A percentile compares a stretch with the other conserved stretches of the same genome.
phyloP scores from a whole-genome alignment of 75 land plant species.

The Pinus tabuliformis region DNA sequence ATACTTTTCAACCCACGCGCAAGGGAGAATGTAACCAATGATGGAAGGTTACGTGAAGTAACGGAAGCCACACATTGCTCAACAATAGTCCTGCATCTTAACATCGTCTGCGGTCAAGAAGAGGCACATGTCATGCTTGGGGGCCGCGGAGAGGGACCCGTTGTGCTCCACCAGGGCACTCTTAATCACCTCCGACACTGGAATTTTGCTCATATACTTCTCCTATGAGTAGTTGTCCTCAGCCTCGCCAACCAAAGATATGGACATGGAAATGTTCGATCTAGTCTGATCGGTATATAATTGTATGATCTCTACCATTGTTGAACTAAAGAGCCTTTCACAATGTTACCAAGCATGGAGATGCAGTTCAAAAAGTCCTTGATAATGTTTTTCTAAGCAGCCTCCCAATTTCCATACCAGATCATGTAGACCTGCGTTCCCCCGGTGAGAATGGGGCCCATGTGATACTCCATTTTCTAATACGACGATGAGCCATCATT shows the following conservation, averaged over 20 bases:
- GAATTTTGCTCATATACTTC: no score
- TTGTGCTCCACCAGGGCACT: slow-evolving; percentile 22
- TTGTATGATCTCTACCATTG: no score
- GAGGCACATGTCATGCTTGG: slow-evolving; percentile 61
- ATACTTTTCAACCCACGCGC: slow-evolving; percentile 82
- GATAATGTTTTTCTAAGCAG: slow-evolving; percentile 9
- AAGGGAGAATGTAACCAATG: slow-evolving; percentile 73
- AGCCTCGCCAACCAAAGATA: slow-evolving; percentile 32
- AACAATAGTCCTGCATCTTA: slow-evolving; percentile 66
- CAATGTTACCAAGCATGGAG: no score
- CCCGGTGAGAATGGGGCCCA: slow-evolving; percentile 77
- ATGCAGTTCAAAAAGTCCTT: no score
- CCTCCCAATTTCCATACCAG: slow-evolving; percentile 74
- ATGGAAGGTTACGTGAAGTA: slow-evolving; percentile 83
- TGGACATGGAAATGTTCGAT: not conserved
- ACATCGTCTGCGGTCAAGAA: slow-evolving; percentile 63
- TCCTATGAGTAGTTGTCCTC: not conserved
- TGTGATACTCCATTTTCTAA: slow-evolving; percentile 51
- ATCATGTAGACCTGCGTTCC: slow-evolving; percentile 55
- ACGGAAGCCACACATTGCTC: slow-evolving; percentile 83
- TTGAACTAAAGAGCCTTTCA: no score
- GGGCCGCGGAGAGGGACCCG: slow-evolving; percentile 46
- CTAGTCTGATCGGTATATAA: no score
- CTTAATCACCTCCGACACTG: slow-evolving; percentile 45
- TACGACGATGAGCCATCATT: slow-evolving; percentile 71